Evolutionary conservation across 2,329 filamentous ascomycete species (phyloP).

Genomic region (Coniochaeta hoffmannii): DNA sequence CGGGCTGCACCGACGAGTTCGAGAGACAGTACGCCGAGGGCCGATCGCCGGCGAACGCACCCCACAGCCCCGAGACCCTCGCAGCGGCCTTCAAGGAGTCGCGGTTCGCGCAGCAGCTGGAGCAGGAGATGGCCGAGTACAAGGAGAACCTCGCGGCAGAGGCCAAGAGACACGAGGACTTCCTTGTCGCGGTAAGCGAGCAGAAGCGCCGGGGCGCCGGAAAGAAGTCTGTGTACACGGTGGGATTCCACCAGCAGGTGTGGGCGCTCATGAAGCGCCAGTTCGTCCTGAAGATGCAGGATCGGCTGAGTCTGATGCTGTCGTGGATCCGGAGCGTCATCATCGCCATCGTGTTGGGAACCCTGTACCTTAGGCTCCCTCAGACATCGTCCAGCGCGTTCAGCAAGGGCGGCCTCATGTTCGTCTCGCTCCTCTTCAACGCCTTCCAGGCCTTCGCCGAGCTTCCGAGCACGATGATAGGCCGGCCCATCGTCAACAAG

Average conservation of each 20-base stretch:
- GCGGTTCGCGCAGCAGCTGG: slow-evolving; percentile 44
- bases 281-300: slow-evolving; percentile 79
- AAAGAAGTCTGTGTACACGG: slow-evolving; percentile 70
- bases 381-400: slow-evolving; percentile 64
- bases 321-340: slow-evolving; percentile 63
- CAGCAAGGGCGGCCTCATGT: slow-evolving; percentile 73
- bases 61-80: slow-evolving; percentile 59
- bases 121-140: slow-evolving; percentile 63
- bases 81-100: slow-evolving; percentile 65
- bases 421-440: slow-evolving; percentile 75
- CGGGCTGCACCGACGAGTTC: slow-evolving; percentile 76
- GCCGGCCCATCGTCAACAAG: slow-evolving; percentile 72
- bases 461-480: slow-evolving; percentile 66
- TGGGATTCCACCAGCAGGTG: slow-evolving; percentile 75
- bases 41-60: slow-evolving; percentile 56
- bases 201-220: slow-evolving; percentile 72
- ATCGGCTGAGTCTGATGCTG: slow-evolving; percentile 68
- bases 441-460: slow-evolving; percentile 83
- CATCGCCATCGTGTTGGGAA: slow-evolving; percentile 72
- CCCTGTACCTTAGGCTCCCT: slow-evolving; percentile 67
- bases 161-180: slow-evolving; percentile 65
- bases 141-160: slow-evolving; percentile 56
- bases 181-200: slow-evolving; percentile 66
- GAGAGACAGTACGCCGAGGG: slow-evolving; percentile 71
- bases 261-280: slow-evolving; percentile 80